These are phyloP conservation scores for Acorus gramineus DNA, from an alignment of 106 monocot species.

Conservation along the genomic window DNA sequence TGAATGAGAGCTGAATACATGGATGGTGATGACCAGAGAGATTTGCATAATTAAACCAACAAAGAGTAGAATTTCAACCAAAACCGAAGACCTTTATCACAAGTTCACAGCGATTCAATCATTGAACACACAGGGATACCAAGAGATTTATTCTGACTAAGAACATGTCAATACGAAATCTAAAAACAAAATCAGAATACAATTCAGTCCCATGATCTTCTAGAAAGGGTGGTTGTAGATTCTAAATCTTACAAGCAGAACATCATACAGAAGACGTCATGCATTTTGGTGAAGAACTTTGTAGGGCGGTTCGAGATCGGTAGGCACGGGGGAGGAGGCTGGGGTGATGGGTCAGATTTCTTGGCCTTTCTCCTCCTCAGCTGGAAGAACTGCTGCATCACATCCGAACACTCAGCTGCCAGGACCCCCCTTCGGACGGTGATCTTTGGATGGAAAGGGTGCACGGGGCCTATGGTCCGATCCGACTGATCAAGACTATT, in stretches of 20 bases:
- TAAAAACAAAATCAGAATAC: too few relatives aligned
- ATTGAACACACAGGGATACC: too few relatives aligned
- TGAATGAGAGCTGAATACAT: too few relatives aligned
- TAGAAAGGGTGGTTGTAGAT: too few relatives aligned
- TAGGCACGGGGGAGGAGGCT: constrained; percentile 24
- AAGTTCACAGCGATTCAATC: too few relatives aligned
- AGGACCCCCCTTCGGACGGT: constrained; percentile 61
- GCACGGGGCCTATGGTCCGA: constrained; percentile 53
- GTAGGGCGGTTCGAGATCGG: constrained; percentile 30
- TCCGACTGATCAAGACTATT: constrained; percentile 13
- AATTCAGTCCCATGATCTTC: too few relatives aligned
- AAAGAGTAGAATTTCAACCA: too few relatives aligned
- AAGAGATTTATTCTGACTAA: too few relatives aligned
- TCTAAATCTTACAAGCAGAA: constrained; percentile 51
- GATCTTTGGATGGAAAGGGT: constrained; percentile 91
- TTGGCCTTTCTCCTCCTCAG: constrained; percentile 62
- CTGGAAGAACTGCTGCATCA: constrained; percentile 88
- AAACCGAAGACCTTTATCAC: too few relatives aligned
- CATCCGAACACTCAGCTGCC: constrained; percentile 58
- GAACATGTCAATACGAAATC: too few relatives aligned
- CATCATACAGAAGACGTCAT: constrained; percentile 45
- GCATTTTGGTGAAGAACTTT: constrained; percentile 55
- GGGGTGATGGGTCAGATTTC: constrained; percentile 7
- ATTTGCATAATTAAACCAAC: too few relatives aligned
- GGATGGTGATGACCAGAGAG: too few relatives aligned